phyloP scores from a whole-genome alignment of 306 rosid species.

The Acmispon strigosus region DNA sequence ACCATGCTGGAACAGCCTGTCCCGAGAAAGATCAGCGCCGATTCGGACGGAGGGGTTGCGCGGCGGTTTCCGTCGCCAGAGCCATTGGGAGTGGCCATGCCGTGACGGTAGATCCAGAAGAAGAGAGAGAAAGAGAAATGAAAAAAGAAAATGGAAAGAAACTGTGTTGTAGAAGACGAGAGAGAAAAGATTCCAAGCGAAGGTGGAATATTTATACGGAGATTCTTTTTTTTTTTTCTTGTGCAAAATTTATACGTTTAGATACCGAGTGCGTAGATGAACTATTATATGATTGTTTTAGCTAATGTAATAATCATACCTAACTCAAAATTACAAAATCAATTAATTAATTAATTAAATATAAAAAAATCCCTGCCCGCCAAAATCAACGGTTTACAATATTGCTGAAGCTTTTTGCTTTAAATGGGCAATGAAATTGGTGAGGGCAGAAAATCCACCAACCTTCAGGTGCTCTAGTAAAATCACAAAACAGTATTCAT shows the following conservation, averaged over 20 bases:
- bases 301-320: no score
- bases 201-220: not conserved
- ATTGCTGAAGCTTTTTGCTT: no score
- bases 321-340: no score
- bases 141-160: not conserved
- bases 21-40: conserved; percentile 85
- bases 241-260: not conserved
- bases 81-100: conserved; percentile 50
- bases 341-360: no score
- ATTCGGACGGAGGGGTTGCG: conserved; percentile 16
- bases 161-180: not conserved
- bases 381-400: not conserved
- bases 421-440: no score
- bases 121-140: not conserved
- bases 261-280: no score
- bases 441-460: no score
- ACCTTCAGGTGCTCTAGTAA: no score
- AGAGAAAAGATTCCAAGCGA: not conserved
- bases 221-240: no score
- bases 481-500: no score
- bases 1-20: conserved; percentile 92
- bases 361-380: no score
- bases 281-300: no score
- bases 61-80: conserved; percentile 18
- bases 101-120: conserved; percentile 10